Evolutionary conservation across 2,329 filamentous ascomycete genomes (phyloP).

Genomic region (Colletotrichum sp.): DNA sequence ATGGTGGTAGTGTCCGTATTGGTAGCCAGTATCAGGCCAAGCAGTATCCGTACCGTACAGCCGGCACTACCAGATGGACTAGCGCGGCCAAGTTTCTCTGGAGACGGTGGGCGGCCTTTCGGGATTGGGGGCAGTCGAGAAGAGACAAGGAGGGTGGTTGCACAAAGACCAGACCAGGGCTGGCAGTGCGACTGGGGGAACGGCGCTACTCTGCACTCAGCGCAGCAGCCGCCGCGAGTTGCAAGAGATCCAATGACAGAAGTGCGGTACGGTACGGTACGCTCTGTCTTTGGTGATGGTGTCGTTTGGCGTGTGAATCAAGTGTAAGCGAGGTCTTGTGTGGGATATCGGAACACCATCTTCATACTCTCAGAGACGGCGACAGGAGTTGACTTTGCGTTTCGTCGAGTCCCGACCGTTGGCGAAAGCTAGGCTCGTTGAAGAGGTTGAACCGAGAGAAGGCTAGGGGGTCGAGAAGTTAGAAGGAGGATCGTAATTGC

Average conservation of each 20-base stretch:
- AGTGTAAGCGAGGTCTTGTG: not conserved
- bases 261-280: not conserved
- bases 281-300: not conserved
- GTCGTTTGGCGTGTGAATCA: not conserved
- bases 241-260: not conserved
- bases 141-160: conserved; percentile 9
- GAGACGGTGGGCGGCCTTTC: not conserved
- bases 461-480: not conserved
- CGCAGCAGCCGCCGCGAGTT: not conserved
- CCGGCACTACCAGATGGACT: conserved; percentile 5
- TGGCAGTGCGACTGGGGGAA: not conserved
- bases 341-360: not conserved
- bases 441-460: not conserved
- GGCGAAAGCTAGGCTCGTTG: conserved; percentile 1
- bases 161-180: conserved; percentile 9
- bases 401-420: not conserved
- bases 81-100: conserved; percentile 4
- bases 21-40: conserved; percentile 3
- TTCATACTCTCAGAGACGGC: not conserved
- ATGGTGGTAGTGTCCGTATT: not conserved
- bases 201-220: not conserved
- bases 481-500: not conserved
- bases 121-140: not conserved
- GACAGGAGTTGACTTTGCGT: not conserved
- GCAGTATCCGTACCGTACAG: conserved; percentile 10